Evolutionary conservation across 1,284 basidiomycete genomes (phyloP).

Genomic region (Polyporus tsugae): DNA sequence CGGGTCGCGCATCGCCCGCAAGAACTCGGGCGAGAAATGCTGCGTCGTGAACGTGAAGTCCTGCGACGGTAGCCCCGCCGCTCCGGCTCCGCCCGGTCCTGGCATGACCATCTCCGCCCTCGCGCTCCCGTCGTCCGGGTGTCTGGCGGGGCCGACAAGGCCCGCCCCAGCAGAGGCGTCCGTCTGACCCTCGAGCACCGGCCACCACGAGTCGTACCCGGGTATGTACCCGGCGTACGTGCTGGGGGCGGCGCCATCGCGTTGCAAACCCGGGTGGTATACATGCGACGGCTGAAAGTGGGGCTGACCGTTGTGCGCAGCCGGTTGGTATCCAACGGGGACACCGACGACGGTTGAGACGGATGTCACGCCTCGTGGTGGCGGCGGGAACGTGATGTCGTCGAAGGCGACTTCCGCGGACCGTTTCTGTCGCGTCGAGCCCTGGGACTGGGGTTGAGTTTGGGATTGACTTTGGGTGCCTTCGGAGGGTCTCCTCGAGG

Average conservation of each 20-base stretch:
- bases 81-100: background rate
- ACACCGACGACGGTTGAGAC: background rate
- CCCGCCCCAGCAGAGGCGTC: background rate
- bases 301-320: background rate
- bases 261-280: background rate
- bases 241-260: background rate
- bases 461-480: background rate
- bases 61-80: constrained; percentile 26
- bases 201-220: constrained; percentile 33
- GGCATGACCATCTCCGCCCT: background rate
- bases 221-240: constrained; percentile 20
- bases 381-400: constrained; percentile 10
- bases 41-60: constrained; percentile 34
- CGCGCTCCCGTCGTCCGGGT: background rate
- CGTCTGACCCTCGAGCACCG: constrained; percentile 16
- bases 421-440: constrained; percentile 20
- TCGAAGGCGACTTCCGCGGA: constrained; percentile 24
- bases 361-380: background rate
- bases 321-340: background rate
- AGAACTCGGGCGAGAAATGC: constrained; percentile 34
- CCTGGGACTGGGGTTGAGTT: background rate
- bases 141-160: background rate
- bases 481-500: background rate
- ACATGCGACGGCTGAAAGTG: background rate
- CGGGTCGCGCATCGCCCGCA: constrained; percentile 36